Percentiles rank a stretch among this genome's conserved stretches.
Conservation (phyloP, 2,329 filamentous ascomycete species). For the Ophiostoma pallidulum region DNA sequence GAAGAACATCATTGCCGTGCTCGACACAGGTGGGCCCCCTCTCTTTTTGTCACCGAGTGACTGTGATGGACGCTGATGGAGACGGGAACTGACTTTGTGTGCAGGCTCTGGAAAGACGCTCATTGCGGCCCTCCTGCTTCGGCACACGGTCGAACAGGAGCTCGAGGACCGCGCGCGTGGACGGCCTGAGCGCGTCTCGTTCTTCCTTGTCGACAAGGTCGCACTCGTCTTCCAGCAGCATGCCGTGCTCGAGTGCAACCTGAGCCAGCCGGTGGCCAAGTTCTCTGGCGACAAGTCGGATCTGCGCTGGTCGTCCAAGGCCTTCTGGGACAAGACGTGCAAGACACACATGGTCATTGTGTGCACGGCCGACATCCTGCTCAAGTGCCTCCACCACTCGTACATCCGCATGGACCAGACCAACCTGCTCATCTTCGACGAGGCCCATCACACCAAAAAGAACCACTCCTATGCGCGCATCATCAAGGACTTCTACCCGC, state of each 20-base stretch:
- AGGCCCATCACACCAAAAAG: conserved; percentile 93
- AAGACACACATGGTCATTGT: conserved; percentile 71
- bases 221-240: conserved; percentile 85
- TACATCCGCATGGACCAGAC: conserved; percentile 75
- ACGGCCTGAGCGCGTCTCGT: conserved; percentile 56
- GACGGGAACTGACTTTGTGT: neutral
- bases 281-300: conserved; percentile 62
- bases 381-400: conserved; percentile 66
- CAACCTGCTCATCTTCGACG: conserved; percentile 88
- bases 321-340: conserved; percentile 44
- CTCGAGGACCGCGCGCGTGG: conserved; percentile 57
- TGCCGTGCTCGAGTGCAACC: conserved; percentile 68
- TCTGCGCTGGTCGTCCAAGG: conserved; percentile 27
- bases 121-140: conserved; percentile 81
- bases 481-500: conserved; percentile 74
- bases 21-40: conserved; percentile 61
- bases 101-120: conserved; percentile 85
- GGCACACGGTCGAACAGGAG: conserved; percentile 67
- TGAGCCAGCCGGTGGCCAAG: conserved; percentile 63
- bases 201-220: conserved; percentile 88
- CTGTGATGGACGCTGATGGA: too few species aligned
- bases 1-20: conserved; percentile 82
- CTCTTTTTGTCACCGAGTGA: neutral
- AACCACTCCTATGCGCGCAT: conserved; percentile 85
- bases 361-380: conserved; percentile 81